Conservation (phyloP, 257 asterid genomes). For the Verbena officinalis region DNA sequence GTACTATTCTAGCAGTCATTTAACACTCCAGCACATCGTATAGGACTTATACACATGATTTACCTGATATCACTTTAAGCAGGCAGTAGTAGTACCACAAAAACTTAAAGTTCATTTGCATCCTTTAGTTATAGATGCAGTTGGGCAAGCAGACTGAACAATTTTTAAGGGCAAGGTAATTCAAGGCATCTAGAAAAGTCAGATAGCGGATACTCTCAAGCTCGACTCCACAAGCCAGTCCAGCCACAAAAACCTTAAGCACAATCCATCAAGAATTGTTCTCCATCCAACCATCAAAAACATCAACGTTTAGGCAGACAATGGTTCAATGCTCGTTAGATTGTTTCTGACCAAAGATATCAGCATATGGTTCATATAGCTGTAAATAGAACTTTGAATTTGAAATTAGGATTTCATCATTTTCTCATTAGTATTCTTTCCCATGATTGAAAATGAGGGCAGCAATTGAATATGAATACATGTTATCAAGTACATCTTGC, state of each 20-base stretch:
- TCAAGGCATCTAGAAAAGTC: slow-evolving; percentile 18
- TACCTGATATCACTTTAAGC: not conserved
- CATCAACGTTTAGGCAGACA: not conserved
- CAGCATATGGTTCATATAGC: slow-evolving; percentile 11
- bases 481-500: slow-evolving; percentile 1
- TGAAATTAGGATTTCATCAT: slow-evolving; percentile 5
- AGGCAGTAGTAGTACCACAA: not conserved
- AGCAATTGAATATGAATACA: not conserved
- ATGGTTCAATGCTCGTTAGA: not conserved
- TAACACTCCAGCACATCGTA: not conserved
- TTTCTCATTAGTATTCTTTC: not conserved
- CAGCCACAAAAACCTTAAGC: slow-evolving; percentile 11
- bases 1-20: not conserved
- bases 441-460: not conserved
- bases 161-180: slow-evolving; percentile 10
- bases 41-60: not conserved
- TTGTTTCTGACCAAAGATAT: not conserved
- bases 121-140: slow-evolving; percentile 13
- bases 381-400: slow-evolving; percentile 10
- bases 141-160: slow-evolving; percentile 1
- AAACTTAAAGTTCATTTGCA: slow-evolving; percentile 5
- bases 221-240: slow-evolving; percentile 15
- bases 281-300: slow-evolving; percentile 15
- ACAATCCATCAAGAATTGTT: slow-evolving; percentile 7
- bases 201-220: not conserved